These are phyloP conservation scores for Gamarada debralockiae DNA, from an alignment of 495 filamentous ascomycete species.

Conservation along the genomic window DNA sequence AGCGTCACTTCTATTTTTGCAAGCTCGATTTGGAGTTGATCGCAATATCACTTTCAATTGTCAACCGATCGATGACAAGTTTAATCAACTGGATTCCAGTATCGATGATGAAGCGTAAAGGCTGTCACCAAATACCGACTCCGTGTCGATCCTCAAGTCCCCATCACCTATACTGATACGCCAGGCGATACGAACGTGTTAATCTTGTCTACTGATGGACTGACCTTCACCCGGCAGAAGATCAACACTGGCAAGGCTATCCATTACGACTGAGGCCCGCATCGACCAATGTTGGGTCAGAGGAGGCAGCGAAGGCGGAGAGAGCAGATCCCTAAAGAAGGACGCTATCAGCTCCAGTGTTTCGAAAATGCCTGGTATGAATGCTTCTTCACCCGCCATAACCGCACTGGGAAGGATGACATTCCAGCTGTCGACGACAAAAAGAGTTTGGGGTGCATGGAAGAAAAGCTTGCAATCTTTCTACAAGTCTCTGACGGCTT, in stretches of 20 bases:
- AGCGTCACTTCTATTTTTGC: too few species aligned
- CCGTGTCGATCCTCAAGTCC: background rate
- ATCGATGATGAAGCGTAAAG: background rate
- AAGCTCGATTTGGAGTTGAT: background rate
- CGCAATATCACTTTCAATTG: background rate
- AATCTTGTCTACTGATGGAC: background rate
- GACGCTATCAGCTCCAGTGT: background rate
- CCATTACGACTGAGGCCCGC: background rate
- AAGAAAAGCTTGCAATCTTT: background rate
- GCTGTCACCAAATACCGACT: too few species aligned
- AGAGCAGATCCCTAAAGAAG: background rate
- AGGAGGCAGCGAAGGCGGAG: background rate
- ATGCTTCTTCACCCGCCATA: constrained; percentile 1
- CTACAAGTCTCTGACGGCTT: background rate
- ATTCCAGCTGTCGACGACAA: background rate
- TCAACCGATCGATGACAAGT: background rate
- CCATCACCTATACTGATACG: background rate
- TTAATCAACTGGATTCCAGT: background rate
- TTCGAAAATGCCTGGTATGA: constrained; percentile 4
- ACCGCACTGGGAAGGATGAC: constrained; percentile 1
- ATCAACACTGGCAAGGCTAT: background rate
- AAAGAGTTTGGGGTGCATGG: background rate
- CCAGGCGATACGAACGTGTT: background rate
- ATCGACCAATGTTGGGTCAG: background rate
- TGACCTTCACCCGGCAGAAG: background rate